These are phyloP conservation scores for Phlebopus sp. DNA, from an alignment of 1,284 basidiomycete species.

Conservation along the genomic window DNA sequence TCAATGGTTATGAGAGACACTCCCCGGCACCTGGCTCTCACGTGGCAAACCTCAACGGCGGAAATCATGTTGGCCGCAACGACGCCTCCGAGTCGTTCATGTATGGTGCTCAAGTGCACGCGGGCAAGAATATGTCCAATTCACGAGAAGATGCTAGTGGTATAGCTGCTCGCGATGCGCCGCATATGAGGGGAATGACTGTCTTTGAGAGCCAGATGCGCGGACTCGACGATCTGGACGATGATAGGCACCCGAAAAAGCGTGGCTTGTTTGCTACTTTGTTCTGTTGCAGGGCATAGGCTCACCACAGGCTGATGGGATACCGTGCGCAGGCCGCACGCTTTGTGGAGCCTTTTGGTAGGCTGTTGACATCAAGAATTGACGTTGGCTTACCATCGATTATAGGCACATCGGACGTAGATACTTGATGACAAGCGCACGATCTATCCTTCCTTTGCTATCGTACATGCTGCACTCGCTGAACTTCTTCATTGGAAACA, in stretches of 20 bases:
- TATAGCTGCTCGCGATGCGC: conserved; percentile 33
- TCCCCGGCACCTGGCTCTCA: conserved; percentile 46
- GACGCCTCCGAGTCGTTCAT: conserved; percentile 61
- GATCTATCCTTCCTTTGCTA: conserved; percentile 33
- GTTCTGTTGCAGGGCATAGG: conserved; percentile 33
- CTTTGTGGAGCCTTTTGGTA: conserved; percentile 24
- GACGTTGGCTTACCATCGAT: conserved; percentile 2
- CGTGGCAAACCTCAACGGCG: conserved; percentile 35
- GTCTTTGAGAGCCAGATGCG: conserved; percentile 57
- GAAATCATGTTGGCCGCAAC: conserved; percentile 35
- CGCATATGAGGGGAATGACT: conserved; percentile 46
- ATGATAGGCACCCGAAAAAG: conserved; percentile 35
- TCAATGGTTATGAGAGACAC: conserved; percentile 51
- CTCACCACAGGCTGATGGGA: conserved; percentile 21
- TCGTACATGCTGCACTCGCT: conserved; percentile 35
- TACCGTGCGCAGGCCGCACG: conserved; percentile 29
- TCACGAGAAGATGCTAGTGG: conserved; percentile 47
- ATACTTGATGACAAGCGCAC: conserved; percentile 30
- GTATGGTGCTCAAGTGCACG: conserved; percentile 48
- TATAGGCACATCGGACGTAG: conserved; percentile 20
- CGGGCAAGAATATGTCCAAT: conserved; percentile 44
- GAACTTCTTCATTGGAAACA: conserved; percentile 26
- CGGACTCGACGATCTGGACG: conserved; percentile 28
- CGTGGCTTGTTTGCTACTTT: conserved; percentile 30
- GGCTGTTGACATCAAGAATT: conserved; percentile 1